Percentiles rank a stretch among this genome's conserved stretches.
phyloP scores from a whole-genome alignment of 805 yeast genomes.

The Schwanniomyces pseudopolymorphus region DNA sequence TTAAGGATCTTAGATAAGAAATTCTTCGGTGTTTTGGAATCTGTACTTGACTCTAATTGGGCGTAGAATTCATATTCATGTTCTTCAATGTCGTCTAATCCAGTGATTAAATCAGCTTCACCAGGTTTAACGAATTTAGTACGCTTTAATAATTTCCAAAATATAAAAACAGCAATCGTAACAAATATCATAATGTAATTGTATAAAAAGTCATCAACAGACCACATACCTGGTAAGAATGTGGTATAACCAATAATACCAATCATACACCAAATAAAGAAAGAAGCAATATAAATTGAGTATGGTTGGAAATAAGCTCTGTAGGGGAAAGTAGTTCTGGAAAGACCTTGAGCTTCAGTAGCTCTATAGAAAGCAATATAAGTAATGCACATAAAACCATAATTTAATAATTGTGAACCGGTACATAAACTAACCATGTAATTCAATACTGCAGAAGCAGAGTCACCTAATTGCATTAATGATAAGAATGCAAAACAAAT shows the following conservation, averaged over 20 bases:
- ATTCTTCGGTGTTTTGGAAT: background rate
- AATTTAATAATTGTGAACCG: conserved; percentile 47
- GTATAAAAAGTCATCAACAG: conserved; percentile 59
- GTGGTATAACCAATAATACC: conserved; percentile 71
- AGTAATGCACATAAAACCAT: conserved; percentile 44
- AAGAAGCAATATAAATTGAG: conserved; percentile 29
- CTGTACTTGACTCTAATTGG: conserved; percentile 2
- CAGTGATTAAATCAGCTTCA: conserved; percentile 47
- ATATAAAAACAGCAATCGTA: conserved; percentile 25
- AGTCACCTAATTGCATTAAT: conserved; percentile 24
- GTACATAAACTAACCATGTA: conserved; percentile 50
- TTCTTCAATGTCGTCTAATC: conserved; percentile 48
- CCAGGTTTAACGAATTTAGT: conserved; percentile 40
- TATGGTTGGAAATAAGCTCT: conserved; percentile 46
- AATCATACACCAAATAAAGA: conserved; percentile 36
- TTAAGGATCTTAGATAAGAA: background rate
- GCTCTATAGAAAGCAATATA: conserved; percentile 45
- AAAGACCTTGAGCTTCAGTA: conserved; percentile 37
- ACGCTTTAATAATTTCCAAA: conserved; percentile 38
- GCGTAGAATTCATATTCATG: conserved; percentile 47
- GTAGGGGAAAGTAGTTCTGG: conserved; percentile 38
- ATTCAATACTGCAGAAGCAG: conserved; percentile 36
- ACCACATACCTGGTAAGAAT: conserved; percentile 68
- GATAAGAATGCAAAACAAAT: conserved; percentile 22
- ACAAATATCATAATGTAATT: conserved; percentile 70